Base-by-base conservation (phyloP, 306 rosid species). In the Elaeagnus macrophylla region DNA sequence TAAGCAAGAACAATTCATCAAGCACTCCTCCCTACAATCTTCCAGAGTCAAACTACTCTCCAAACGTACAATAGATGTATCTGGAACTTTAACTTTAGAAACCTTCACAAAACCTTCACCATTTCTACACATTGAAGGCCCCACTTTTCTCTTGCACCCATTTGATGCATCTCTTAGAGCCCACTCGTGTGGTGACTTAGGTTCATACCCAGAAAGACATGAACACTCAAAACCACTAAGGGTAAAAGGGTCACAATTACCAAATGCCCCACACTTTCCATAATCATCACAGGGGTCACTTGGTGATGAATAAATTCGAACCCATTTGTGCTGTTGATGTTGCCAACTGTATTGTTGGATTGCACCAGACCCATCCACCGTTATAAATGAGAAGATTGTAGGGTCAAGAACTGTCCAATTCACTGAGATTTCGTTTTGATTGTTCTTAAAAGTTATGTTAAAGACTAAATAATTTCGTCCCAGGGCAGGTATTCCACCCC, bases 91-190 rank as follows among this genome's bases (percentile, higher is more conserved):
- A 25, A 75, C 51, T 0, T 57, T 49, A 35, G 10, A 51, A n/a
- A 78, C 10, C 66, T 57, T 69, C 15, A 69, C 65, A 36, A 80
- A 83, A 11, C 93, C 79, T 66, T 80, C 93, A 25, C 82, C 84
- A 8, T 44, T 65, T 1, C 57, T 48, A 41, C 87, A 83, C 20
- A 68, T 12, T 0, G 64, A 59, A 8, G 1, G 46, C 16, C 57
- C 62, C 2, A 10, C 57, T 20, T 56, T 79, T 60, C 81, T 77
- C 38, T 63, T 56, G 8, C 90, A 83, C 12, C 90, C 90, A 18
- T 61, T 62, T 5, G 80, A 53, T 11, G 63, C 62, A 20, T 74
- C 75, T 56, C 59, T 65, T 0, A 80, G 10, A 54, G 61, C 37
- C 84, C 84, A 68, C 10, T 69, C 64, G 6, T 10, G 54, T 3